Evolutionary conservation across 192 early-diverging fungal genomes (phyloP).

Genomic region (Chytriomyces hyalinus): DNA sequence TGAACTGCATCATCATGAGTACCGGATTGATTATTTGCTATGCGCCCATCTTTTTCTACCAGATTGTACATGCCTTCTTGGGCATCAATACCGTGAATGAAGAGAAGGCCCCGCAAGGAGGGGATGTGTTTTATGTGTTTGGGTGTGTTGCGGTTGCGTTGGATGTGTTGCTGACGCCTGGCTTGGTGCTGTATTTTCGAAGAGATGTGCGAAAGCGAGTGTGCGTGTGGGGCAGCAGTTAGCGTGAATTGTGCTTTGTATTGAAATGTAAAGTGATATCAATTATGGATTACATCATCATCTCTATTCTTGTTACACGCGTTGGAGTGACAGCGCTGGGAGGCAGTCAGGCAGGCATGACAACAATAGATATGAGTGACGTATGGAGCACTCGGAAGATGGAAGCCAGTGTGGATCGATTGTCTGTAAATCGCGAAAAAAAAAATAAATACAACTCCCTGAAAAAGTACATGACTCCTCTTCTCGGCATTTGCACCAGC

Average conservation of each 20-base stretch:
- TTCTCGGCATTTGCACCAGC: too few species aligned
- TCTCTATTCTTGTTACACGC: too few species aligned
- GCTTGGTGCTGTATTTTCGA: slow-evolving; percentile 5
- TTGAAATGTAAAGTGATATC: not conserved
- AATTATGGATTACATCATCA: not conserved
- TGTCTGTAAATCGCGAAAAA: too few species aligned
- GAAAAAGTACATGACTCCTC: too few species aligned
- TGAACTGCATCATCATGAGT: slow-evolving; percentile 8
- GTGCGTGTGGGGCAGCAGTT: too few species aligned
- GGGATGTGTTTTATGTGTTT: not conserved
- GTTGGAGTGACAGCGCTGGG: too few species aligned
- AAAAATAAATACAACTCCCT: too few species aligned
- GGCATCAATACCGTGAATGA: not conserved
- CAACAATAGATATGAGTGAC: too few species aligned
- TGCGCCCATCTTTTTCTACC: slow-evolving; percentile 12
- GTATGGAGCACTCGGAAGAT: too few species aligned
- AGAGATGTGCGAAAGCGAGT: not conserved
- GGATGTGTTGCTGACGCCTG: slow-evolving; percentile 4
- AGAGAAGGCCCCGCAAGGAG: not conserved
- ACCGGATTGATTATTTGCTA: slow-evolving; percentile 4
- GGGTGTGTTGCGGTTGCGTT: not conserved
- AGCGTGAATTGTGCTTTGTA: not conserved
- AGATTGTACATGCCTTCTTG: not conserved
- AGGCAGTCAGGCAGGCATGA: too few species aligned
- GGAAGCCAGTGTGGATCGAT: too few species aligned